phyloP scores from a whole-genome alignment of 169 alveolate species.

The Toxoplasma gondii region DNA sequence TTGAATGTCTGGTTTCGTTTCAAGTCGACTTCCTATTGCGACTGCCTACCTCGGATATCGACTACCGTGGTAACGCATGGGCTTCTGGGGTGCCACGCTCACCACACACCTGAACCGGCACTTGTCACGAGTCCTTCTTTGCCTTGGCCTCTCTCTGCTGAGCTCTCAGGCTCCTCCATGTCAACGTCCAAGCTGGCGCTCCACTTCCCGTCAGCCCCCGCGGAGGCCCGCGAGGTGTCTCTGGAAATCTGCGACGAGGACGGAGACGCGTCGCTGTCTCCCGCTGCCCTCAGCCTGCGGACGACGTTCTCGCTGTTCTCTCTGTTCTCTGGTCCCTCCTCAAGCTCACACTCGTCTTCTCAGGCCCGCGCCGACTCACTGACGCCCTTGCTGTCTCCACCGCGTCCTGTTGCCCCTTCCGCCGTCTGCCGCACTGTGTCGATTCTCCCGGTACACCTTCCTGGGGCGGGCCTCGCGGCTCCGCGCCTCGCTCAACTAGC shows the following conservation, averaged over 20 bases:
- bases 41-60: too few relatives aligned
- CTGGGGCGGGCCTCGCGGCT: neutral
- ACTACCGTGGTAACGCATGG: too few relatives aligned
- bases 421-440: neutral
- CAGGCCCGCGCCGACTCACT: neutral
- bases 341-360: neutral
- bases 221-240: slow-evolving; percentile 2
- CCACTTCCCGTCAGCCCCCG: neutral
- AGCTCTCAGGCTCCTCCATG: neutral
- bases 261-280: neutral
- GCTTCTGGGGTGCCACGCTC: too few relatives aligned
- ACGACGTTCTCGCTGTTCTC: neutral
- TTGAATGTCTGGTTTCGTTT: too few relatives aligned
- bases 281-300: neutral
- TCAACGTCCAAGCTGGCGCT: neutral
- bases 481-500: slow-evolving; percentile 1
- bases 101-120: too few relatives aligned
- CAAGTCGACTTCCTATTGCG: too few relatives aligned
- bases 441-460: neutral
- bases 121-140: too few relatives aligned
- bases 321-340: neutral
- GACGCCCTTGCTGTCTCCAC: neutral
- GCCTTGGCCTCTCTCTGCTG: neutral
- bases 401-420: neutral
- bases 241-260: slow-evolving; percentile 10